phyloP scores from a whole-genome alignment of 352 stramenopile species.

The Pythium rhizo-oryzae region DNA sequence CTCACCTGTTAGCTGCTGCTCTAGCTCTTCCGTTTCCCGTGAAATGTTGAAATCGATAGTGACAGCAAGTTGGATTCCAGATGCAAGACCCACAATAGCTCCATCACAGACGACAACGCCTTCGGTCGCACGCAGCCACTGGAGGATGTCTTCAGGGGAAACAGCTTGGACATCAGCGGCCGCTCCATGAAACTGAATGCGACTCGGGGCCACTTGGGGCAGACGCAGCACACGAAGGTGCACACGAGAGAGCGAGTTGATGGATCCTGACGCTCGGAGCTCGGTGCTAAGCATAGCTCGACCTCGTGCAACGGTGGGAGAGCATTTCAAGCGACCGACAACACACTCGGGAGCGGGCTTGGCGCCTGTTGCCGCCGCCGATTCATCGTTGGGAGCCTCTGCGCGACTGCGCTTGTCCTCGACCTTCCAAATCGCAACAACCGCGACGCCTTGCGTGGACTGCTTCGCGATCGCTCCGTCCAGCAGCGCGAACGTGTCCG shows the following conservation, averaged over 20 bases:
- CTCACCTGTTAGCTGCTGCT: conserved; percentile 54
- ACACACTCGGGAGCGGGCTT: conserved; percentile 12
- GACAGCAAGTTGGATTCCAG: conserved; percentile 22
- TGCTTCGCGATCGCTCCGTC: conserved; percentile 49
- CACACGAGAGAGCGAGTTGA: conserved; percentile 24
- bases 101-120: conserved; percentile 12
- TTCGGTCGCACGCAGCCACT: not conserved
- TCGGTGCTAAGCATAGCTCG: conserved; percentile 43
- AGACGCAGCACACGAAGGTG: conserved; percentile 62
- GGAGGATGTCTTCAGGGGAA: not conserved
- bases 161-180: not conserved
- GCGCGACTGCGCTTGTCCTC: conserved; percentile 5
- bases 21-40: conserved; percentile 47
- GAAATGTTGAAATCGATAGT: conserved; percentile 42
- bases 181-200: conserved; percentile 11
- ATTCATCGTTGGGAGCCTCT: not conserved
- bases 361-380: not conserved
- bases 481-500: conserved; percentile 58
- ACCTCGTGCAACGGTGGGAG: conserved; percentile 33
- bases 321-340: conserved; percentile 41
- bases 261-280: conserved; percentile 23
- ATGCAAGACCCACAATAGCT: conserved; percentile 3
- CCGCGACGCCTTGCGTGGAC: not conserved
- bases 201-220: conserved; percentile 29
- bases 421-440: conserved; percentile 28